phyloP scores from a whole-genome alignment of 176 grass and related monocot species.

The Oryza meyeriana region DNA sequence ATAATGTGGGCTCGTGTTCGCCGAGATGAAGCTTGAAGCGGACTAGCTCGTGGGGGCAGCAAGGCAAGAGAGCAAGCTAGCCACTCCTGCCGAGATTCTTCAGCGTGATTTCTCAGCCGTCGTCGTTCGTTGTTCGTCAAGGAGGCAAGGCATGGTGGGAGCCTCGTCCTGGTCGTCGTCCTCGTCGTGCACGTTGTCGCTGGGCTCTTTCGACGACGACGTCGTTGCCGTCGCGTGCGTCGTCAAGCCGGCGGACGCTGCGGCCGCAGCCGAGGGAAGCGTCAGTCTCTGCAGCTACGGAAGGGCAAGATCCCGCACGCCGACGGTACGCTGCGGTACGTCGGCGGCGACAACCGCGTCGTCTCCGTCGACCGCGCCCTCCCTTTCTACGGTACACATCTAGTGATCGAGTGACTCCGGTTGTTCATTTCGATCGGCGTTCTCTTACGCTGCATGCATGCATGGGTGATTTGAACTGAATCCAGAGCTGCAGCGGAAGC shows the following conservation, averaged over 20 bases:
- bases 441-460: background rate
- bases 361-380: conserved; percentile 57
- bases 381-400: conserved; percentile 44
- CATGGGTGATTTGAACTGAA: background rate
- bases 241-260: background rate
- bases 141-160: conserved; percentile 3
- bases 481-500: conserved; percentile 63
- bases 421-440: background rate
- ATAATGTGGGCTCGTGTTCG: too few relatives aligned
- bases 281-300: conserved; percentile 83
- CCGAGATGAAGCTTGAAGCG: too few relatives aligned
- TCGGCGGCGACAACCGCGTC: conserved; percentile 74
- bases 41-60: too few relatives aligned
- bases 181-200: conserved; percentile 31
- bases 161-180: conserved; percentile 31
- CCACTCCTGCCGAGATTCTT: too few relatives aligned
- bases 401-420: background rate
- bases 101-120: background rate
- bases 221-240: background rate
- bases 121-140: background rate
- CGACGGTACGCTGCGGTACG: conserved; percentile 75
- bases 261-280: background rate
- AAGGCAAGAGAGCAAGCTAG: too few relatives aligned
- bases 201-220: conserved; percentile 28
- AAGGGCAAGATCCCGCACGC: conserved; percentile 71